Base-by-base conservation (phyloP, 2,329 filamentous ascomycete genomes). In the Aaosphaeria arxii region DNA sequence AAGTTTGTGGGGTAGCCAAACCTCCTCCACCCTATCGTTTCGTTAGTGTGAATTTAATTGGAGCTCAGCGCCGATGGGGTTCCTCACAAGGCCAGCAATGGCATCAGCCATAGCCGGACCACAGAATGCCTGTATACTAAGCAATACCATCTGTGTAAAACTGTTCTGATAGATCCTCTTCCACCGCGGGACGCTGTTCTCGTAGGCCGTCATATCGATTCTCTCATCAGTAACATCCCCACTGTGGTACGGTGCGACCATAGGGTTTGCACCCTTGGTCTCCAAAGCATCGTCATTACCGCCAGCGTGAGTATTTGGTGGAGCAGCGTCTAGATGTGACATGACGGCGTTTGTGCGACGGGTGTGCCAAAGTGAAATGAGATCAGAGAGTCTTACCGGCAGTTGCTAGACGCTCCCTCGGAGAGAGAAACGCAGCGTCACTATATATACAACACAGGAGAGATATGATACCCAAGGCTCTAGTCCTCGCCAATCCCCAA, bases 111-210 rank as follows among this genome's bases (percentile, higher is more conserved):
- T 64, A 3, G 61, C 61, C 43, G 61, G 61, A 42, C 61, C 61
- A 36, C 59, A 63, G 45, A 76, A 76, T 0, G 73, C 72, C 53
- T 77, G 75, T 7, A 77, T 58, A 38, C 74, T 76, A 7, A 77
- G 56, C 4, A 77, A 62, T 55, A 77, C 58, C 75, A 77, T 77
- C 58, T 77, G 74, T 5, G 74, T 77, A 53, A 77, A 64, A 52
- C 74, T 76, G 52, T 77, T 72, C 51, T 74, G 72, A 62, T 72
- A 73, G 4, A 76, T 52, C 4, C 72, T 67, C 51, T 74, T 75
- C 74, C 74, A 77, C 4, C 62, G 49, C 1, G 74, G 74, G 1
- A 63, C 61, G 1, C 47, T 59, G 6, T 55, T 50, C 11, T 52
- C 54, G 45, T 66, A 66, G 32, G 60, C 59, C 28, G 58, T 58